phyloP scores from a whole-genome alignment of 140 eudicot genomes.

The Erigeron philadelphicus region DNA sequence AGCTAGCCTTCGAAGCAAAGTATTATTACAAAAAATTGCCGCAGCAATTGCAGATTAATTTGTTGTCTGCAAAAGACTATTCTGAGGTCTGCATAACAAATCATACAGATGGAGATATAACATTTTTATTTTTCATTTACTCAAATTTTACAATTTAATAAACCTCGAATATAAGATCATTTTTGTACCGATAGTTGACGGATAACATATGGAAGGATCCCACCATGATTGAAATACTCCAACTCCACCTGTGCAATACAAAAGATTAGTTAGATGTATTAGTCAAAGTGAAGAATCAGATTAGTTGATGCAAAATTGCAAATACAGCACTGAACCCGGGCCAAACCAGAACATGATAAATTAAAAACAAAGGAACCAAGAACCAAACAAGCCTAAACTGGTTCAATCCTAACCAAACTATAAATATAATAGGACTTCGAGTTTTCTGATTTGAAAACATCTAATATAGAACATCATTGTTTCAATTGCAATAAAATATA shows the following conservation, averaged over 20 bases:
- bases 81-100: slow-evolving; percentile 9
- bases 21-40: slow-evolving; percentile 28
- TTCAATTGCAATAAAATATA: too few species aligned
- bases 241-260: slow-evolving; percentile 62
- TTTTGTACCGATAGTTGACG: slow-evolving; percentile 54
- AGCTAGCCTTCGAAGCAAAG: slow-evolving; percentile 16
- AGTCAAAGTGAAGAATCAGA: not conserved
- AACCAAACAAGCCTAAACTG: too few species aligned
- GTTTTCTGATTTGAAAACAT: too few species aligned
- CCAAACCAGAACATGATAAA: too few species aligned
- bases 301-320: not conserved
- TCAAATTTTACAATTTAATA: slow-evolving; percentile 35
- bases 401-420: too few species aligned
- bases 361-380: too few species aligned
- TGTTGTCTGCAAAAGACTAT: slow-evolving; percentile 20
- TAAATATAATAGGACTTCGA: too few species aligned
- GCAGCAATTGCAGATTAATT: slow-evolving; percentile 28
- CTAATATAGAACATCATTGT: too few species aligned
- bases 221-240: slow-evolving; percentile 83
- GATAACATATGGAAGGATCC: slow-evolving; percentile 85
- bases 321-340: not conserved
- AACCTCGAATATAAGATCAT: slow-evolving; percentile 19
- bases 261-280: not conserved
- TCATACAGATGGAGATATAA: slow-evolving; percentile 14
- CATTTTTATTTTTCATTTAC: slow-evolving; percentile 30